Evolutionary conservation across 495 filamentous ascomycete species (phyloP).

Genomic region (Penicillium desertorum): DNA sequence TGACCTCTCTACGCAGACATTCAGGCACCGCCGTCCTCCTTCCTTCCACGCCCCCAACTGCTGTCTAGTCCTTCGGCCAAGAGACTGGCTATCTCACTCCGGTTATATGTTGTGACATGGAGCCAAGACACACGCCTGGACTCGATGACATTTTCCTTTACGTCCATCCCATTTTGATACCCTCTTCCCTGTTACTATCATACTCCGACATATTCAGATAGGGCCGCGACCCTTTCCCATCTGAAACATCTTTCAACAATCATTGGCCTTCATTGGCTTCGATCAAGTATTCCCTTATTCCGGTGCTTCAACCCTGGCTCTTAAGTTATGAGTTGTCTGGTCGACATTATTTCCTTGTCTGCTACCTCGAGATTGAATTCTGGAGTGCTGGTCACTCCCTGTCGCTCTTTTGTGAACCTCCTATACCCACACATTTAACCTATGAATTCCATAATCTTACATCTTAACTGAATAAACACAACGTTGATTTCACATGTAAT

Average conservation of each 20-base stretch:
- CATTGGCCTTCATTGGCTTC: not conserved
- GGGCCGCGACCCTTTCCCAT: not conserved
- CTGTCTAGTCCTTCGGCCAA: not conserved
- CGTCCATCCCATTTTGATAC: not conserved
- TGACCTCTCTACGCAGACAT: not conserved
- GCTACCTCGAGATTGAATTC: not conserved
- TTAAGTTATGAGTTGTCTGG: conserved; percentile 2
- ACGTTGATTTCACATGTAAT: not conserved
- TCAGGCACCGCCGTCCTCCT: not conserved
- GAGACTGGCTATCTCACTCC: not conserved
- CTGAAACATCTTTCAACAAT: not conserved
- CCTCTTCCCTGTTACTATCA: not conserved
- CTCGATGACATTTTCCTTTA: not conserved
- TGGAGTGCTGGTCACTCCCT: conserved; percentile 8
- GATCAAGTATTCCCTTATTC: not conserved
- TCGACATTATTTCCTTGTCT: not conserved
- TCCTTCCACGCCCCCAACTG: not conserved
- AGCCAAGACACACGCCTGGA: not conserved
- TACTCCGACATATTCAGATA: not conserved
- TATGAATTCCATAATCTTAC: not conserved
- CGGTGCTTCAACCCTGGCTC: conserved; percentile 6
- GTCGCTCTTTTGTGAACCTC: conserved; percentile 6
- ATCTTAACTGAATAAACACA: not conserved
- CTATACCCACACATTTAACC: not conserved
- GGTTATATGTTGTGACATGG: not conserved